Evolutionary conservation across 2,329 filamentous ascomycete species (phyloP), one percentile per base, ranked within the genome.

Genomic region (Corinectria fuckeliana): DNA sequence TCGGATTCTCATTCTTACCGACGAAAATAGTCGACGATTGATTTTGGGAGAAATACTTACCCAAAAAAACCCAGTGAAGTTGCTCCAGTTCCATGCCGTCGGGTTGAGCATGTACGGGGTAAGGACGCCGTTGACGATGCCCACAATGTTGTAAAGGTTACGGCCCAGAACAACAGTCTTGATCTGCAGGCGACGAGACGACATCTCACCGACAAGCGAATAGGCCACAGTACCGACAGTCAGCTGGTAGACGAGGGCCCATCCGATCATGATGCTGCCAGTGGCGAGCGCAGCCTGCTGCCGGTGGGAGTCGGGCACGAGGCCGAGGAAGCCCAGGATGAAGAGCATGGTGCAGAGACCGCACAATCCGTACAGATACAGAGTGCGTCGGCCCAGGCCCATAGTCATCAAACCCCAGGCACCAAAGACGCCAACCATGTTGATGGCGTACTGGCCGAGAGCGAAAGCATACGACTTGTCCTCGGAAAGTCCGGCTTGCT

Each of bases 61-160:
- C 91, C 92, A 92, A 81, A 96, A 96, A 79, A 96, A 96, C 25
- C 93, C 92, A 0, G 92, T 86, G 69, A 85, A 95, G 77, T 95
- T 95, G 61, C 86, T 83, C 93, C 92, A 97, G 76, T 96, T 81
- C 93, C 93, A 97, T 0, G 87, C 90, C 1, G 81, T 83, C 0
- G 93, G 92, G 77, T 97, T 97, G 39, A 96, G 83, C 93, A 97
- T 97, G 77, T 96, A 96, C 0, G 93, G 93, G 0, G 92, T 96
- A 38, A 97, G 77, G 4, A 96, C 89, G 50, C 87, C 89, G 72
- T 88, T 91, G 69, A 96, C 78, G 66, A 97, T 96, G 63, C 86
- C 89, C 41, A 93, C 90, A 50, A 96, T 80, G 70, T 95, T 93
- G 81, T 91, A 91, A 44, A 92, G 79, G 67, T 92, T 91, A 55